Evolutionary conservation across 805 yeast genomes (phyloP), one percentile per base, ranked within the genome.

Genomic region (Yueomyces sp.): DNA sequence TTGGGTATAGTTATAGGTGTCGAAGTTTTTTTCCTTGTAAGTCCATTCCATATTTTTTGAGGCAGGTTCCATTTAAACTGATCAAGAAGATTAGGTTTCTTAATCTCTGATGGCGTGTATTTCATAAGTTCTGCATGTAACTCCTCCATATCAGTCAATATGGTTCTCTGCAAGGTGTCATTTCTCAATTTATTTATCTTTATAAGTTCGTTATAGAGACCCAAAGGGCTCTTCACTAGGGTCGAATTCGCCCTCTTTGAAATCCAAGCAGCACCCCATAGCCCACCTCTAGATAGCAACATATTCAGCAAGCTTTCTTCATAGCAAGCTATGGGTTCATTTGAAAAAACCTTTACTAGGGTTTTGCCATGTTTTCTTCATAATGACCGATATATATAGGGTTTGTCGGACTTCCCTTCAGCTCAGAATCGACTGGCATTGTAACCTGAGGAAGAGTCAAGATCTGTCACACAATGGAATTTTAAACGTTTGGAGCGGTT

Each of bases 161-260:
- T 81, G 31, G 75, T 73, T 37, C 95, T 69, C 63, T 90, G 97
- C 59, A 81, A 81, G 26, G 75, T 77, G 57, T 90, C 98, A 52
- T 82, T 84, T 45, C 75, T 68, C 28, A 83, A 63, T 45, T 64
- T 66, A 0, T 79, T 78, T 11, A 60, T 40, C n/a, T 65, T 56
- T 3, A 77, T 76, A 29, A 71, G 57, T 37, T 62, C 46, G 44
- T 77, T 70, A 49, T 78, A 78, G 45, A 71, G 73, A 44, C 69
- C 66, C 7, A 78, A 46, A 1, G 82, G 83, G 2, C 74, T 65
- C 33, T 30, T 30, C 9, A 30, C 6, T 19, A 19, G 19, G 19
- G 19, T 19, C 6, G 33, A 30, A 30, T 30, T 30, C 9, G 9
- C 6, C 9, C 33, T 30, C 9, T 30, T 30, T 6, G 9, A 30